Percentiles rank a stretch among this genome's conserved stretches.
Evolutionary conservation across 2,329 filamentous ascomycete genomes (phyloP).

Genomic region (Colletotrichum echinochloae): DNA sequence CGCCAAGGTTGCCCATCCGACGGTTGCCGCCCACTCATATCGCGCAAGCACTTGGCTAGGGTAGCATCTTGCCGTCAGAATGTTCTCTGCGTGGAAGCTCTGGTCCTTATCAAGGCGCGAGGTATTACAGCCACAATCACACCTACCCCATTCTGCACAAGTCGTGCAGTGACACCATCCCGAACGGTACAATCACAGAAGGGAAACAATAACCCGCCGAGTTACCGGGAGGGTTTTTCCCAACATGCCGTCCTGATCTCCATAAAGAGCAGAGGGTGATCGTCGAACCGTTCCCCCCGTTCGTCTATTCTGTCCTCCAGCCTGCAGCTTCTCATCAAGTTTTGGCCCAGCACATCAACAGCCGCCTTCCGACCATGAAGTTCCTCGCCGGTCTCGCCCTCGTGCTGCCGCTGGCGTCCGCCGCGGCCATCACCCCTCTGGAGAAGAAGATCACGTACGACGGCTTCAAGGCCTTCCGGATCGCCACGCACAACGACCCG

Average conservation of each 20-base stretch:
- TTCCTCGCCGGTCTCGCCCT: conserved; percentile 27
- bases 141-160: conserved; percentile 39
- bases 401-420: conserved; percentile 37
- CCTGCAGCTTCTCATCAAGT: neutral
- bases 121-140: conserved; percentile 29
- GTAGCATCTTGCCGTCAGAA: neutral
- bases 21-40: too few species aligned
- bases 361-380: conserved; percentile 26
- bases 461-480: conserved; percentile 56
- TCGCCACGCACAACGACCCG: conserved; percentile 57
- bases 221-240: too few species aligned
- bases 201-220: fast-evolving
- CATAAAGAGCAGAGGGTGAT: conserved; percentile 15
- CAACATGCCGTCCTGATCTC: neutral
- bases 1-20: neutral
- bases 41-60: too few species aligned
- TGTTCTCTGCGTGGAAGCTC: neutral
- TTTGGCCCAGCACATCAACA: neutral
- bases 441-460: conserved; percentile 45
- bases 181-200: neutral
- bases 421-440: conserved; percentile 23
- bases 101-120: conserved; percentile 14
- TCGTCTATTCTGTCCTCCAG: neutral
- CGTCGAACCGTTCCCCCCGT: neutral
- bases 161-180: conserved; percentile 10